Evolutionary conservation across 495 filamentous ascomycete genomes (phyloP).

Genomic region (Trichoderma gamsii): DNA sequence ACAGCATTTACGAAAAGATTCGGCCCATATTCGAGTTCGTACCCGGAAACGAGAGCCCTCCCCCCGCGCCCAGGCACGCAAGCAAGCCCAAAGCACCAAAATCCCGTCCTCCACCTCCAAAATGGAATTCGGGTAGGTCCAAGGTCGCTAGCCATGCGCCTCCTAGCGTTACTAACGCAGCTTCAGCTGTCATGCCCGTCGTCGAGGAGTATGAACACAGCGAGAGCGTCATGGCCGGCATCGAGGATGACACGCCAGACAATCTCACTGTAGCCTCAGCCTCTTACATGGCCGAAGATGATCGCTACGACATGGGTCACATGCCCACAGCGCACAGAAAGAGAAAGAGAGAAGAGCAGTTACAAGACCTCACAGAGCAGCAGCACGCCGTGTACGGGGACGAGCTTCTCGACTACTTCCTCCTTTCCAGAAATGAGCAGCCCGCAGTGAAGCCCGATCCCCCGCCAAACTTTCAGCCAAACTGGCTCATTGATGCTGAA

Average conservation of each 20-base stretch:
- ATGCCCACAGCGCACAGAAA: slow-evolving; percentile 65
- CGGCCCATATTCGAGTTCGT: slow-evolving; percentile 83
- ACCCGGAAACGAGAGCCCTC: slow-evolving; percentile 78
- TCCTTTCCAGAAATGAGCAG: slow-evolving; percentile 66
- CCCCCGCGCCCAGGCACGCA: slow-evolving; percentile 90
- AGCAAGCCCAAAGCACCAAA: slow-evolving; percentile 64
- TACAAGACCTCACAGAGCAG: slow-evolving; percentile 64
- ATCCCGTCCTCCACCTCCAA: slow-evolving; percentile 48
- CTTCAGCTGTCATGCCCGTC: slow-evolving; percentile 23
- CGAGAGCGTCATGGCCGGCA: slow-evolving; percentile 49
- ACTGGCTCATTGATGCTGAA: slow-evolving; percentile 83
- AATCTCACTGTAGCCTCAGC: slow-evolving; percentile 72
- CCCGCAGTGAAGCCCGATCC: slow-evolving; percentile 66
- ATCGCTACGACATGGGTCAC: slow-evolving; percentile 61
- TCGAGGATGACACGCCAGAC: slow-evolving; percentile 73
- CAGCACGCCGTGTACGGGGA: slow-evolving; percentile 87
- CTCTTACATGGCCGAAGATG: slow-evolving; percentile 77
- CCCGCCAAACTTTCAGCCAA: slow-evolving; percentile 74
- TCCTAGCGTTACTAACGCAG: slow-evolving; percentile 20
- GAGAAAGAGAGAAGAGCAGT: slow-evolving; percentile 65
- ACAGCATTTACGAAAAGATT: slow-evolving; percentile 75
- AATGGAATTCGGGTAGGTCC: slow-evolving; percentile 41
- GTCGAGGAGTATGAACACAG: slow-evolving; percentile 43
- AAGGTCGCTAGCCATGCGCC: slow-evolving; percentile 12
- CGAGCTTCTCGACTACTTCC: slow-evolving; percentile 89